Base-by-base conservation (phyloP, 2,329 filamentous ascomycete genomes). In the Polychaeton citri region DNA sequence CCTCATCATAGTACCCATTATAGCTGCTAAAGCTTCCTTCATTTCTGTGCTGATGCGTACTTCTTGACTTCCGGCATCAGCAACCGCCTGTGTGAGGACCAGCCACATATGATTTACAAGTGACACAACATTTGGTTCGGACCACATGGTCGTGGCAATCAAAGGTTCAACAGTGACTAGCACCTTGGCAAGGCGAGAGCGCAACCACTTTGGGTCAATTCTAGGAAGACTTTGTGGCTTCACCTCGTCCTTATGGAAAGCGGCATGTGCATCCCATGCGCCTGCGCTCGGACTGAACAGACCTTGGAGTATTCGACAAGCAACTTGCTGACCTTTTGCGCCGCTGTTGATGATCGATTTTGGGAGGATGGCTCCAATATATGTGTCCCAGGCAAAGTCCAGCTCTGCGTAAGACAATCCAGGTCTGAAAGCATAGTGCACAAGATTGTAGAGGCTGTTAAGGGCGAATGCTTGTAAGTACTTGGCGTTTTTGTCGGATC, bases 31-130 rank as follows among this genome's bases (percentile, higher is more conserved):
- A 39, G 87, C 88, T 41, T 76, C 72, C 51, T 83, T 81, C 1
- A 86, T 83, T 42, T 96, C 88, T 9, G 72, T 72, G 0, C 85
- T 86, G 5, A 87, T 78, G 49, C 88, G 93, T 47, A 98, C 80
- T 58, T 98, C 90, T 58, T 94, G 93, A 30, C 69, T 71, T 17
- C 79, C 79, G 26, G 81, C 81, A 33, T 72, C 70, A 2, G 76
- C 71, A 18, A 86, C 64, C 1, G 78, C 72, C 3, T 65, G 61
- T 30, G 83, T 65, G 9, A 85, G 63, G 20, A 65, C 59, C 8
- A 60, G 53, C 38, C 54, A 58, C n/a, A 49, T 46, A 13, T 38
- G 38, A 18, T 47, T 44, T 4, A 58, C 52, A 6, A 41, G 36
- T 12, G 36, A 35, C 26, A 40, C 42, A n/a, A 30, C 37, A 10